Evolutionary conservation across 2,329 filamentous ascomycete species (phyloP).

Genomic region (Colletotrichum sp.): DNA sequence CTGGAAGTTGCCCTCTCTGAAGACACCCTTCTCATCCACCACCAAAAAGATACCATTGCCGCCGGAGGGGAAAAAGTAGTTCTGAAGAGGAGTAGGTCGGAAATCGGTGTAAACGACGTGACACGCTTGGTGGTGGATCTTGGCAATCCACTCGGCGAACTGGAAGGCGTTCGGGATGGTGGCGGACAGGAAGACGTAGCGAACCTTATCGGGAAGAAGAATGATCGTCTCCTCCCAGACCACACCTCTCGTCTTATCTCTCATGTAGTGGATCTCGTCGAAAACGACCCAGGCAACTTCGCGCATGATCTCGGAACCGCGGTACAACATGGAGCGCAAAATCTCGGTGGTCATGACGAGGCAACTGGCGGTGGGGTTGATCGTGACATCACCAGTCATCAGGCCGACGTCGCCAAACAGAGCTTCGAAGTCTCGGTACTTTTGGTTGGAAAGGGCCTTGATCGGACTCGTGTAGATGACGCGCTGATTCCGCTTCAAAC

Average conservation of each 20-base stretch:
- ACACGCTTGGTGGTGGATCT: slow-evolving; percentile 96
- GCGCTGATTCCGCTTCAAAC: slow-evolving; percentile 94
- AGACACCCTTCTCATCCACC: slow-evolving; percentile 95
- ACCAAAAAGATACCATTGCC: slow-evolving; percentile 92
- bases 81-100: slow-evolving; percentile 92
- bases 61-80: slow-evolving; percentile 96
- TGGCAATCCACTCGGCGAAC: slow-evolving; percentile 98
- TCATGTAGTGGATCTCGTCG: slow-evolving; percentile 98
- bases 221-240: slow-evolving; percentile 99
- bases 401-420: slow-evolving; percentile 97
- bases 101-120: slow-evolving; percentile 99
- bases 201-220: slow-evolving; percentile 95
- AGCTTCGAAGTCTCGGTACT: slow-evolving; percentile 94
- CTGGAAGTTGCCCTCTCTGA: slow-evolving; percentile 97
- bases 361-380: slow-evolving; percentile 97
- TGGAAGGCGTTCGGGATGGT: slow-evolving; percentile 99
- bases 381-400: slow-evolving; percentile 99
- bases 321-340: slow-evolving; percentile 96
- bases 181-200: slow-evolving; percentile 97
- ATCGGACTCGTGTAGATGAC: slow-evolving; percentile 99
- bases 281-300: slow-evolving; percentile 99
- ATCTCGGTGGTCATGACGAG: slow-evolving; percentile 99
- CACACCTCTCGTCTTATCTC: slow-evolving; percentile 91
- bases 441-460: slow-evolving; percentile 98
- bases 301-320: slow-evolving; percentile 98